Base-by-base conservation (phyloP, 345 rosid species). In the Durio zibethinus region DNA sequence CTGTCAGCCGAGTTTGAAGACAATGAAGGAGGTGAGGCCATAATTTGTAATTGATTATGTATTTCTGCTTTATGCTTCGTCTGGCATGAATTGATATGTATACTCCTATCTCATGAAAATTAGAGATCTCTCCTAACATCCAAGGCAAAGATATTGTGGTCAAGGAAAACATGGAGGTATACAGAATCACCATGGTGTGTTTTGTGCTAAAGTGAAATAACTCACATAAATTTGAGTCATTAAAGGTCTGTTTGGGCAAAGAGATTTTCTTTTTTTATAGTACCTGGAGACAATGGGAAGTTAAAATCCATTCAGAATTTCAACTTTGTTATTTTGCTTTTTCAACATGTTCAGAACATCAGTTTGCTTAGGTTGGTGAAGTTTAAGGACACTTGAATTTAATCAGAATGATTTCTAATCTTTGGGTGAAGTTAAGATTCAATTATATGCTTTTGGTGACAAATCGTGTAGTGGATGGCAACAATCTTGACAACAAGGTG, bases 11-110 rank as follows among this genome's bases (percentile, higher is more conserved):
- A 76, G 35, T 80, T 57, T 81, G 85, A 82, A 15, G 77, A 80
- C 3, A 76, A 64, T 79, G 86, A 79, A 69, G 82, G 79, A 57
- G 88, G 87, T 81, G 15, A 79, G 75, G 27, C 53, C 33, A 23
- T 43, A 7, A 48, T 29, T 10, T 74, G 7, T 7, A 10, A 7
- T 48, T 45, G 35, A 27, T 78, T 33, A 20, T 25, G n/a, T 16
- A 14, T 40, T 76, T 74, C 59, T 45, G 45, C 5, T 42, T 25
- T 76, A 21, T 59, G 33, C 14, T 31, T 33, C 0, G 4, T 56
- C 53, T 45, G 11, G 25, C 61, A 47, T 33, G 9, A 61, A 15
- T 70, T 43, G 10, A 75, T 69, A 54, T 23, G 21, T 74, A n/a
- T 36, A 47, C 57, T 77, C 36, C 4, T 56, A 70, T 78, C 18